Percentiles rank a stretch among this genome's conserved stretches.
phyloP scores from a whole-genome alignment of 306 rosid genomes.

The Argentina anserina region DNA sequence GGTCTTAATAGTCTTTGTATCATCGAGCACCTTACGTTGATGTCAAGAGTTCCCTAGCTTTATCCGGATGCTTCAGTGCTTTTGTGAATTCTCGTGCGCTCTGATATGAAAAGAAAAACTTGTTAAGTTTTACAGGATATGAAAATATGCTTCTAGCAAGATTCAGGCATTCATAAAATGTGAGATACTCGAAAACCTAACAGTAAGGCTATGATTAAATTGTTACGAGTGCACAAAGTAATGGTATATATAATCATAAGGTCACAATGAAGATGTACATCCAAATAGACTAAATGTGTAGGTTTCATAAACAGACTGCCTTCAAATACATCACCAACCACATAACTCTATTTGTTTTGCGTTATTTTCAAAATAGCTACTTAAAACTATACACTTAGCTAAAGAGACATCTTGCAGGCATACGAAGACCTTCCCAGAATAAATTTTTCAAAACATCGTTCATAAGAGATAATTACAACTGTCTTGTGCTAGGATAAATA shows the following conservation, averaged over 20 bases:
- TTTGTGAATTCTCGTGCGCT: slow-evolving; percentile 62
- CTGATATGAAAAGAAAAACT: slow-evolving; percentile 39
- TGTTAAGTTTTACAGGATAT: neutral
- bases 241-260: neutral
- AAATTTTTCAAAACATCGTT: neutral
- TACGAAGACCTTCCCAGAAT: neutral
- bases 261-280: neutral
- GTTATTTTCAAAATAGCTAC: neutral
- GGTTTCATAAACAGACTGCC: neutral
- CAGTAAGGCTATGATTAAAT: neutral
- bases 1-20: slow-evolving; percentile 26
- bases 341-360: neutral
- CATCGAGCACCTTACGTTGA: slow-evolving; percentile 35
- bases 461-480: neutral
- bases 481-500: neutral
- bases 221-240: neutral
- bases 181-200: neutral
- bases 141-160: neutral
- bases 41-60: slow-evolving; percentile 41
- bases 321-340: neutral
- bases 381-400: neutral
- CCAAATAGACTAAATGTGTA: neutral
- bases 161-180: neutral
- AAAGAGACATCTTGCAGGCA: neutral
- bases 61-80: slow-evolving; percentile 50